Evolutionary conservation across 768 basidiomycete genomes (phyloP).

Genomic region (Daedalea quercina): DNA sequence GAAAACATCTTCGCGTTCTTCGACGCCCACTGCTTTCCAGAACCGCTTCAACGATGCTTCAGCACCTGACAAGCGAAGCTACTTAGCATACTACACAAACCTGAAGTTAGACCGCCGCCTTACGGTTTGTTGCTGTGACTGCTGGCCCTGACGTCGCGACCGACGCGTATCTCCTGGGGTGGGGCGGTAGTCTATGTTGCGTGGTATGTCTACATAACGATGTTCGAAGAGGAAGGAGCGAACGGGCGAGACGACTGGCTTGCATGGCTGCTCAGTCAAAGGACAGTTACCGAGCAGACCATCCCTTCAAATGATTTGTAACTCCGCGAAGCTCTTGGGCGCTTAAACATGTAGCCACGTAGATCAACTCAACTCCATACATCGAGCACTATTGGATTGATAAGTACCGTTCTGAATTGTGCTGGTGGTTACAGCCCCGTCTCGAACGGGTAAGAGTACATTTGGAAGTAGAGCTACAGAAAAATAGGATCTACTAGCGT

Average conservation of each 20-base stretch:
- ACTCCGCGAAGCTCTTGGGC: too few species aligned
- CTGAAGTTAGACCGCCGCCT: conserved; percentile 12
- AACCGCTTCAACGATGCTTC: conserved; percentile 85
- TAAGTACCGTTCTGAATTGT: too few species aligned
- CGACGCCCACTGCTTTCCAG: conserved; percentile 88
- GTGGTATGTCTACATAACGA: background rate
- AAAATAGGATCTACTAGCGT: too few species aligned
- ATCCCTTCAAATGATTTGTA: too few species aligned
- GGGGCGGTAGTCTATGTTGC: background rate
- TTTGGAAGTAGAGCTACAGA: too few species aligned
- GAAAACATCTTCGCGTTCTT: conserved; percentile 44
- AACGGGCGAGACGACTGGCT: background rate
- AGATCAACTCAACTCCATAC: too few species aligned
- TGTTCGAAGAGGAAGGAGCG: background rate
- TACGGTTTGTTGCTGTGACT: conserved; percentile 60
- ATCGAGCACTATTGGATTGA: too few species aligned
- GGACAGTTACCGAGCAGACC: too few species aligned
- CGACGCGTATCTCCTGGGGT: conserved; percentile 6
- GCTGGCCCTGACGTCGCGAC: conserved; percentile 11
- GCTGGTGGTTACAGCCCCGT: too few species aligned
- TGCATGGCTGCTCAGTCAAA: background rate
- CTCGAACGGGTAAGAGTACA: too few species aligned
- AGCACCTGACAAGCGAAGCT: conserved; percentile 47
- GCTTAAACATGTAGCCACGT: too few species aligned
- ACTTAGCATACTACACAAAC: background rate